Conservation (phyloP, 2,329 filamentous ascomycete species). For the Magnaporthales sp. region DNA sequence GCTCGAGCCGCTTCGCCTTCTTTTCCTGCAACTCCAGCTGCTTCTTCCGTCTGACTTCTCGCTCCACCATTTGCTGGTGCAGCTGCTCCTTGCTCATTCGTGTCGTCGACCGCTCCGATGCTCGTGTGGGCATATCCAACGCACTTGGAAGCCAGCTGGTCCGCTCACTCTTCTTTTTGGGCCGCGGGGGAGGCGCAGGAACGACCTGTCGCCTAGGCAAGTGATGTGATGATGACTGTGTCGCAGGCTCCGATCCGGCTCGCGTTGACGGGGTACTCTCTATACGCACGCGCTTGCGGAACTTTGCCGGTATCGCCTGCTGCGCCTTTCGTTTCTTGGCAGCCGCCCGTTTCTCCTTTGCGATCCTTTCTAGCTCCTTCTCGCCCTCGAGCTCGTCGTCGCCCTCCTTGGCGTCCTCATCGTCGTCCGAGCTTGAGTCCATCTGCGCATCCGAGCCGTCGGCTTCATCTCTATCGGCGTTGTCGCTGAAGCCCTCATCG, state of each 20-base stretch:
- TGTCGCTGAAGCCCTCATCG: constrained; percentile 63
- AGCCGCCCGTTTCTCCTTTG: constrained; percentile 53
- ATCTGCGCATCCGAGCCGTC: constrained; percentile 71
- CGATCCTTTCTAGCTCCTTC: constrained; percentile 72
- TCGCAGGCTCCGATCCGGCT: constrained; percentile 24
- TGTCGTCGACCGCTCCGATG: constrained; percentile 49
- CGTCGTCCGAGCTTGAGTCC: constrained; percentile 77
- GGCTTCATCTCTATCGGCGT: constrained; percentile 53
- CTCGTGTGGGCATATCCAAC: constrained; percentile 47
- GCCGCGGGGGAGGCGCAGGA: constrained; percentile 33
- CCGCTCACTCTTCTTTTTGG: constrained; percentile 53
- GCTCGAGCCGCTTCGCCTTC: constrained; percentile 61
- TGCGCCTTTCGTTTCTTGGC: constrained; percentile 69
- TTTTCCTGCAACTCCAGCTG: constrained; percentile 61
- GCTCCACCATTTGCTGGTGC: constrained; percentile 65
- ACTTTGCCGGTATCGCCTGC: constrained; percentile 61
- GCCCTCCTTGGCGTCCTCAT: constrained; percentile 55
- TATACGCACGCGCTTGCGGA: constrained; percentile 70
- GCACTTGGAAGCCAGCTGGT: constrained; percentile 47
- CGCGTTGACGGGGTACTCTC: constrained; percentile 22
- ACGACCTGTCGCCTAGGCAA: constrained; percentile 23
- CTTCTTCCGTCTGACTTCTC: constrained; percentile 61
- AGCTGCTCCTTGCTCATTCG: constrained; percentile 51
- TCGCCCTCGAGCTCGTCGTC: constrained; percentile 73
- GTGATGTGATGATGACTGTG: constrained; percentile 13